These are phyloP conservation scores for cucumber (Cucumis sativus) DNA, from an alignment of 306 rosid species.

Conservation along the genomic window DNA sequence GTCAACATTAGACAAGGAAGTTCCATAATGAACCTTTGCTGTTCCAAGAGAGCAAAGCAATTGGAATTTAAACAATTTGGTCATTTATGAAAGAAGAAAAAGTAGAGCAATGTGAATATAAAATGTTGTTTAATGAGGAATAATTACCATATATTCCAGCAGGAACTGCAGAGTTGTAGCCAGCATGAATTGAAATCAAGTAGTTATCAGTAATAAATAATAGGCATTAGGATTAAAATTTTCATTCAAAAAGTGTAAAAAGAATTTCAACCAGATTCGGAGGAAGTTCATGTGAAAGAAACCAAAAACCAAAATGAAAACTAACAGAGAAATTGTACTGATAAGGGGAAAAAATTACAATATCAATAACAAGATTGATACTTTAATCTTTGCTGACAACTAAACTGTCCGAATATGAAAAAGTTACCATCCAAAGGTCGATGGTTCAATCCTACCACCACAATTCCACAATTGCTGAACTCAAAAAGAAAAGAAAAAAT, in stretches of 20 bases:
- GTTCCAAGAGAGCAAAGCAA: conserved; percentile 11
- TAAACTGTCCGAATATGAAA: too few relatives aligned
- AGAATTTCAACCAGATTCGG: too few relatives aligned
- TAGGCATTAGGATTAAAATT: neutral
- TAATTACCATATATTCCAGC: conserved; percentile 87
- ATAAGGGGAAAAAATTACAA: neutral
- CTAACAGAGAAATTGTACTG: neutral
- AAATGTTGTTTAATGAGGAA: neutral
- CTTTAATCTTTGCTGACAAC: too few relatives aligned
- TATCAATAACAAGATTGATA: too few relatives aligned
- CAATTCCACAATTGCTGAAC: too few relatives aligned
- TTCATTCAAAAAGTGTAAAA: neutral
- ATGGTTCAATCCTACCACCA: too few relatives aligned
- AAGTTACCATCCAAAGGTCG: too few relatives aligned
- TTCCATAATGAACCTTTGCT: conserved; percentile 85
- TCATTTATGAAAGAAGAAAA: neutral
- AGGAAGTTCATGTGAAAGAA: neutral
- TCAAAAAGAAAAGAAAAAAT: too few relatives aligned
- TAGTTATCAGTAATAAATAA: neutral
- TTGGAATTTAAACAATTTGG: neutral
- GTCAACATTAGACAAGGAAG: conserved; percentile 88
- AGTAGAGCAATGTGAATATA: neutral
- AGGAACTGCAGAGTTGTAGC: conserved; percentile 46
- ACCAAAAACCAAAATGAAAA: neutral
- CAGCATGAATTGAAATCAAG: conserved; percentile 8